Evolutionary conservation across 106 monocot species (phyloP), one percentile per base, ranked within the genome.

Genomic region (Dendrobium nobile): DNA sequence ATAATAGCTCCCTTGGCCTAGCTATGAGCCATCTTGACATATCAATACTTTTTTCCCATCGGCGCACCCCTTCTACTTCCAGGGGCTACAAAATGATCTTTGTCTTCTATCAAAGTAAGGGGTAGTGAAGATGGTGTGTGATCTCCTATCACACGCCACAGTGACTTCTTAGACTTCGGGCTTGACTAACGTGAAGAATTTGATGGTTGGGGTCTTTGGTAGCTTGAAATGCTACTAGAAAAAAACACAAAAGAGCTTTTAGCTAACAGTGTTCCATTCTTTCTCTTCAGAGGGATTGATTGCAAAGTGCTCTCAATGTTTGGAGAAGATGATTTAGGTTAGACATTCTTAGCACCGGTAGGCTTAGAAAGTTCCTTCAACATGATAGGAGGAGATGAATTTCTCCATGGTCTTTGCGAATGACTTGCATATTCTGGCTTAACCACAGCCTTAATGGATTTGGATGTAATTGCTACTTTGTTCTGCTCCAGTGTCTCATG

Each of bases 311-410:
- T 86, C 68, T 67, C 79, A 47, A 87, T 75, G 81, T 82, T 87
- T 73, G 87, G 83, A 45, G 78, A 68, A 16, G 90, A 72, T 77
- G 85, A 68, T 67, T 92, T 82, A 51, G 70, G 80, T 33, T 88
- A 89, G 78, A 77, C 78, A 75, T 93, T 95, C 80, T 82, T 95
- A 28, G 88, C 26, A 84, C 73, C 54, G 55, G 73, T 78, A 73
- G 88, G 47, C 77, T 89, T 99, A 78, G 85, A 47, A 65, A 10
- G 72, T 67, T 93, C 89, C 81, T 87, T 98, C 17, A 85, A 73
- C 61, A 90, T 45, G 56, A 90, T 83, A 2, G 92, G 88, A 9
- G 98, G 92, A 78, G 98, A 83, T 22, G 92, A 95, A 87, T 95
- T 99, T 84, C 92, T 92, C 24, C 93, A 82, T 54, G 87, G 79